Evolutionary conservation across 1,284 basidiomycete genomes (phyloP).

Genomic region (Microbotryum intermedium): DNA sequence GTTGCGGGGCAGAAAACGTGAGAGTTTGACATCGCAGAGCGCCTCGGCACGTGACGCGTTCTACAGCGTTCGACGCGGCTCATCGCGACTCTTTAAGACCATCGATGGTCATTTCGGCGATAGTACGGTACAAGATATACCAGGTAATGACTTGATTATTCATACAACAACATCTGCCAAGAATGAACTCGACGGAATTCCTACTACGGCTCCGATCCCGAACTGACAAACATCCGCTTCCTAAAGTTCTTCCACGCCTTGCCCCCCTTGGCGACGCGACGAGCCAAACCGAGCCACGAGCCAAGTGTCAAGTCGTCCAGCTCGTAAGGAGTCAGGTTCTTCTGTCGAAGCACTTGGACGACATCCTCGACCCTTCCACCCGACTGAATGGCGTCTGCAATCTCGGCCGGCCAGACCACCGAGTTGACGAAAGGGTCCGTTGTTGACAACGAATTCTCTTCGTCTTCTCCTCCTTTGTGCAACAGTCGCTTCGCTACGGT

Average conservation of each 20-base stretch:
- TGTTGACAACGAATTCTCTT: neutral
- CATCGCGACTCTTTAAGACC: no score
- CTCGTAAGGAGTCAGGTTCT: slow-evolving; percentile 51
- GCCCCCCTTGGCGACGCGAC: slow-evolving; percentile 51
- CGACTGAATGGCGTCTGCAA: neutral
- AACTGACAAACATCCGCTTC: slow-evolving; percentile 57
- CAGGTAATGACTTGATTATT: no score
- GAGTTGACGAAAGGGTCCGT: neutral
- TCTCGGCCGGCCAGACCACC: neutral
- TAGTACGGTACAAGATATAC: no score
- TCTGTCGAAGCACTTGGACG: neutral
- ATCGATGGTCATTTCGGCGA: no score
- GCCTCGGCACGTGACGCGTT: no score
- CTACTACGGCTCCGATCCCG: neutral
- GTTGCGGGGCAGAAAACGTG: no score
- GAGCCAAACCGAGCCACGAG: slow-evolving; percentile 64
- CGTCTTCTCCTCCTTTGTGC: neutral
- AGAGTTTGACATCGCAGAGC: no score
- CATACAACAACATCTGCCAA: no score
- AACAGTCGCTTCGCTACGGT: slow-evolving; percentile 24
- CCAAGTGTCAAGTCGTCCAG: slow-evolving; percentile 67
- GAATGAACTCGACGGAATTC: no score
- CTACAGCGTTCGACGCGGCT: no score
- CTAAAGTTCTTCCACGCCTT: slow-evolving; percentile 59
- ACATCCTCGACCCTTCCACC: neutral